A percentile compares a stretch with the other conserved stretches of the same genome.
Evolutionary conservation across 2,329 filamentous ascomycete genomes (phyloP).

Genomic region (Monosporascus sp.): DNA sequence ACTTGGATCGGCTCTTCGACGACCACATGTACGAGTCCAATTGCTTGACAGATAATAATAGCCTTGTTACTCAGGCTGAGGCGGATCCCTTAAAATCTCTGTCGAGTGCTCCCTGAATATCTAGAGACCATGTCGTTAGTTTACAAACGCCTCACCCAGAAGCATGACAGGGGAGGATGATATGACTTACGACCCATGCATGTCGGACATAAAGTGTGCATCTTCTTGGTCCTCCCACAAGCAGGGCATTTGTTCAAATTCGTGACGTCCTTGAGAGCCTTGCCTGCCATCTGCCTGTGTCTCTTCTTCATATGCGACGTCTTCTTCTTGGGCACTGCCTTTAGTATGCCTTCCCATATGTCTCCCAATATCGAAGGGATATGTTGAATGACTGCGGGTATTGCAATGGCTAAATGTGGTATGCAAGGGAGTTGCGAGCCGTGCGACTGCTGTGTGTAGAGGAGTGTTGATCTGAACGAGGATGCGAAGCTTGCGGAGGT

Average conservation of each 20-base stretch:
- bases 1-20: background rate
- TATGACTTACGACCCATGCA: slow-evolving; percentile 70
- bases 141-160: too few relatives aligned
- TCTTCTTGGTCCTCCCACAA: slow-evolving; percentile 81
- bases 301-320: slow-evolving; percentile 95
- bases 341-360: slow-evolving; percentile 88
- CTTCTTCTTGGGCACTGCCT: slow-evolving; percentile 97
- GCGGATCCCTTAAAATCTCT: slow-evolving; percentile 9
- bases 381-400: slow-evolving; percentile 56
- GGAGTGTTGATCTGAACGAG: slow-evolving; percentile 36
- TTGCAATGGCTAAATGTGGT: slow-evolving; percentile 49
- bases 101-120: slow-evolving; percentile 17
- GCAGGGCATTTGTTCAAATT: slow-evolving; percentile 82
- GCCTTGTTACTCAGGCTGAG: background rate
- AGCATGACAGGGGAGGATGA: background rate
- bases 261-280: slow-evolving; percentile 86
- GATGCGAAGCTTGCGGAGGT: slow-evolving; percentile 32
- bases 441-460: slow-evolving; percentile 36
- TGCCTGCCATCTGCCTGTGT: slow-evolving; percentile 89
- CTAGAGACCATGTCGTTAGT: slow-evolving; percentile 9
- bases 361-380: slow-evolving; percentile 68
- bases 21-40: background rate
- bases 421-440: slow-evolving; percentile 38
- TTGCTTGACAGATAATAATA: background rate
- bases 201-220: slow-evolving; percentile 81